phyloP scores from a whole-genome alignment of 305 asterid species.

The Fraxinus albicans region DNA sequence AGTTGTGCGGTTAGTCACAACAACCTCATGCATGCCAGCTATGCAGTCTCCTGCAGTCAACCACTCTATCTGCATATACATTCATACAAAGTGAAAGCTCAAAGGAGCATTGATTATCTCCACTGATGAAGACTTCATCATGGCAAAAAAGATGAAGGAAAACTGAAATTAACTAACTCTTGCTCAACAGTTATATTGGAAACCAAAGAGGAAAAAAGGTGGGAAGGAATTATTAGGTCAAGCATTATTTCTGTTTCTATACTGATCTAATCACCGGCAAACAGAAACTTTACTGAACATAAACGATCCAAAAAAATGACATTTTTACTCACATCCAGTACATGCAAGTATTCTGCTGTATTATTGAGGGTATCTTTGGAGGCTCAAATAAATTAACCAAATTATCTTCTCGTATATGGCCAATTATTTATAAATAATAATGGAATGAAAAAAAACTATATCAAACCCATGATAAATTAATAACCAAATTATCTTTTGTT shows the following conservation, averaged over 20 bases:
- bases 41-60: constrained; percentile 93
- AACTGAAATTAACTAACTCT: constrained; percentile 2
- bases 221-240: not conserved
- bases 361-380: not conserved
- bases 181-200: not conserved
- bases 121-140: not conserved
- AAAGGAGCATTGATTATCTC: constrained; percentile 18
- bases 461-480: not conserved
- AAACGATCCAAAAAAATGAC: not conserved
- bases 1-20: constrained; percentile 74
- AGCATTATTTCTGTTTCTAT: not conserved
- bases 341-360: not conserved
- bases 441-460: not conserved
- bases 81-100: constrained; percentile 10
- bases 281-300: not conserved
- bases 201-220: not conserved
- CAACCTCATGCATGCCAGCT: constrained; percentile 99
- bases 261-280: not conserved
- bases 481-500: not conserved
- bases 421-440: not conserved
- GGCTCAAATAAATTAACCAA: not conserved
- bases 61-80: constrained; percentile 86
- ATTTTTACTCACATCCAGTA: not conserved
- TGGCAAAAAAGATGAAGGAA: not conserved
- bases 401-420: not conserved